phyloP scores from a whole-genome alignment of 139 green algal genomes.

The Yamagishiella unicocca region DNA sequence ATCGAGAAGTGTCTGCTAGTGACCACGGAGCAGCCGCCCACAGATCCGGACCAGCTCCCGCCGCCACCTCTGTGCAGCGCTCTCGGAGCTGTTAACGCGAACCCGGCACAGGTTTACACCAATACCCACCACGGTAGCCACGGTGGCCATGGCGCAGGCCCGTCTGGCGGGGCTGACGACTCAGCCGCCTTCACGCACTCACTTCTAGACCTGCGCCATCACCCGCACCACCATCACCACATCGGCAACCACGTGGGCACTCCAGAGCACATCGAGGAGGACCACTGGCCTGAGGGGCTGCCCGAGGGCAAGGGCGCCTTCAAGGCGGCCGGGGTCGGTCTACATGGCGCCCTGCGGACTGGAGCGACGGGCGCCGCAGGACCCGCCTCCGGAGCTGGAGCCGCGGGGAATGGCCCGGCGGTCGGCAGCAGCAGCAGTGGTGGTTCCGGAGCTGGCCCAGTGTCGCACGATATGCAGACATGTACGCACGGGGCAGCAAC shows the following conservation, averaged over 20 bases:
- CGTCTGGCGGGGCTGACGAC: constrained; percentile 4
- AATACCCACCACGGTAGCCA: constrained; percentile 24
- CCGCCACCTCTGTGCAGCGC: constrained; percentile 23
- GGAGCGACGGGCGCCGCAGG: background rate
- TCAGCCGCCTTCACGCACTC: constrained; percentile 34
- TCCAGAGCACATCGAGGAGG: constrained; percentile 51
- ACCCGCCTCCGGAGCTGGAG: background rate
- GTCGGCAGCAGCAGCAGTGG: background rate
- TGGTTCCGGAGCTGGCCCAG: background rate
- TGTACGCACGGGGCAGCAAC: background rate
- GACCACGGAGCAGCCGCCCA: constrained; percentile 52
- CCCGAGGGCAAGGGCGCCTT: constrained; percentile 36
- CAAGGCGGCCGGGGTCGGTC: constrained; percentile 28
- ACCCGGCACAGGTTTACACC: constrained; percentile 31
- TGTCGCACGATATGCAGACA: too few species aligned
- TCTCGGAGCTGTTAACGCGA: constrained; percentile 35
- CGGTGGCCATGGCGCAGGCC: background rate
- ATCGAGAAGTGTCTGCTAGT: constrained; percentile 77
- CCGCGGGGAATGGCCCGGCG: background rate
- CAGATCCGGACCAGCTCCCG: constrained; percentile 17
- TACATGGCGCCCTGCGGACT: constrained; percentile 4
- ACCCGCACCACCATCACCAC: constrained; percentile 6
- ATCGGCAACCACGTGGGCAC: constrained; percentile 26
- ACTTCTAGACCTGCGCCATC: constrained; percentile 28
- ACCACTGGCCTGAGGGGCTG: constrained; percentile 46